phyloP scores from a whole-genome alignment of 768 basidiomycete genomes.

The Dioszegia aurantiaca region DNA sequence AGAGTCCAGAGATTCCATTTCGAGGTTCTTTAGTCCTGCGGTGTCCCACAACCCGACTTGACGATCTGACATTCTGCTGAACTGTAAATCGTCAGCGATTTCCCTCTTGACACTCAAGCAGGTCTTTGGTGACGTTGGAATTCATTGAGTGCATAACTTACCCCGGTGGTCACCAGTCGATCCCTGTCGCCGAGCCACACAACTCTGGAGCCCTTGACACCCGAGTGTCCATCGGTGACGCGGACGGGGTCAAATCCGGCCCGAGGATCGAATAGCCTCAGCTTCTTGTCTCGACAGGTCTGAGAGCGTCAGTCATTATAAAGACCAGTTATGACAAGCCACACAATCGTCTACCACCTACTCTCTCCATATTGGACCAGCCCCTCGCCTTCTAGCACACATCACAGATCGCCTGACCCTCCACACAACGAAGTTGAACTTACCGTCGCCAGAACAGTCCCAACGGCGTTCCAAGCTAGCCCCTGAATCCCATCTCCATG shows the following conservation, averaged over 20 bases:
- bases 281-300: conserved; percentile 87
- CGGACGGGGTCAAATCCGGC: conserved; percentile 76
- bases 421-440: conserved; percentile 7
- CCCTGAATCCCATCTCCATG: conserved; percentile 87
- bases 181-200: conserved; percentile 87
- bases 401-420: too few species aligned
- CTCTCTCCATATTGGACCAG: too few species aligned
- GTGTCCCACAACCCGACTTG: conserved; percentile 90
- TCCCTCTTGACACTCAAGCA: too few species aligned
- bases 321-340: too few species aligned
- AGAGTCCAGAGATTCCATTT: conserved; percentile 78
- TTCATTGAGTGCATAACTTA: too few species aligned
- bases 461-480: conserved; percentile 74
- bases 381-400: too few species aligned
- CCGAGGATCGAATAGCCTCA: conserved; percentile 88
- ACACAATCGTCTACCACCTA: too few species aligned
- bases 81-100: conserved; percentile 52
- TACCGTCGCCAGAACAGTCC: conserved; percentile 71
- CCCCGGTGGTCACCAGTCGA: conserved; percentile 84
- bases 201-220: conserved; percentile 86
- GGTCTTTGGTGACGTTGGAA: too few species aligned
- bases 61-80: conserved; percentile 93
- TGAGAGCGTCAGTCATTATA: conserved; percentile 20
- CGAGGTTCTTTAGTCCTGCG: conserved; percentile 68
- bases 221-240: conserved; percentile 78